phyloP scores from a whole-genome alignment of 1,139 yeast genomes.

The Debaryomyces psychrophilus region DNA sequence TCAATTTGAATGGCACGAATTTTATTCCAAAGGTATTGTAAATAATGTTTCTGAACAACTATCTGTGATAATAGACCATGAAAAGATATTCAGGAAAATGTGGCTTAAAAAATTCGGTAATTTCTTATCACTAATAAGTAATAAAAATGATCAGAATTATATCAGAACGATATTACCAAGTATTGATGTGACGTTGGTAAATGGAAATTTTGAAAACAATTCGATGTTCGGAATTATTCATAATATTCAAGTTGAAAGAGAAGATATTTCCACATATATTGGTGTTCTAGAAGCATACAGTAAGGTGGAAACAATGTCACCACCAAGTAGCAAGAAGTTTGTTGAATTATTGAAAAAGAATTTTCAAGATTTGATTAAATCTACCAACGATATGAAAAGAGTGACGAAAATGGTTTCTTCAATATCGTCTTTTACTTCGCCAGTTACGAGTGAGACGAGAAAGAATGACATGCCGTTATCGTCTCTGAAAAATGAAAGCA shows the following conservation, averaged over 20 bases:
- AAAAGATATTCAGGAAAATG: slow-evolving; percentile 54
- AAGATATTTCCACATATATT: slow-evolving; percentile 44
- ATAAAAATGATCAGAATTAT: slow-evolving; percentile 21
- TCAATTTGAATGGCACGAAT: slow-evolving; percentile 67
- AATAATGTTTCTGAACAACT: slow-evolving; percentile 61
- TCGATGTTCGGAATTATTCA: slow-evolving; percentile 26
- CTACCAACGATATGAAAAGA: slow-evolving; percentile 43
- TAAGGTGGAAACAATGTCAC: slow-evolving; percentile 1
- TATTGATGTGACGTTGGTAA: slow-evolving; percentile 45
- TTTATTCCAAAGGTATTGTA: slow-evolving; percentile 53
- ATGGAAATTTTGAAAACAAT: slow-evolving; percentile 23
- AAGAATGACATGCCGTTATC: slow-evolving; percentile 14
- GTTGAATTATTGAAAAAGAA: slow-evolving; percentile 48
- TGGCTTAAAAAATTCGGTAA: slow-evolving; percentile 69
- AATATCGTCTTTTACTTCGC: slow-evolving; percentile 35
- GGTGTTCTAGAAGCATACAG: slow-evolving; percentile 25
- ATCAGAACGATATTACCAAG: slow-evolving; percentile 29
- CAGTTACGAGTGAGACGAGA: slow-evolving; percentile 21
- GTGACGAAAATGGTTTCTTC: slow-evolving; percentile 40
- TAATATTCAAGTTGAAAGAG: slow-evolving; percentile 37
- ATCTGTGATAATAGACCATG: slow-evolving; percentile 61
- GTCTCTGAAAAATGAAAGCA: background rate
- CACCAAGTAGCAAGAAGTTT: slow-evolving; percentile 30
- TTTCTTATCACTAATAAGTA: slow-evolving; percentile 39
- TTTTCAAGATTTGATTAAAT: slow-evolving; percentile 46